Evolutionary conservation across 2,329 filamentous ascomycete species (phyloP).

Genomic region (Ascochyta clinopodiicola): DNA sequence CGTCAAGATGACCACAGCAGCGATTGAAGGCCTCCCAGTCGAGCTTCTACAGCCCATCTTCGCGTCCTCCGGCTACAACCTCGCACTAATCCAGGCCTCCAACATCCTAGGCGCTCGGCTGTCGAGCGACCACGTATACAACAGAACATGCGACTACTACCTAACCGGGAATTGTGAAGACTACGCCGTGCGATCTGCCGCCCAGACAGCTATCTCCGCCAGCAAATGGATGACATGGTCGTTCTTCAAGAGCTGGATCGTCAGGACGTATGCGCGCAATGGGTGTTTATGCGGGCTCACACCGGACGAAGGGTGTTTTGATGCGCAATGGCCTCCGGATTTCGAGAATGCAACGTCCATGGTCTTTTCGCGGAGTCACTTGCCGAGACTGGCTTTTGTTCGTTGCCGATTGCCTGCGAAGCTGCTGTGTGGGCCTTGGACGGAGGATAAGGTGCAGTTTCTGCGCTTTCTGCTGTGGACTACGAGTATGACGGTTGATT

Average conservation of each 20-base stretch:
- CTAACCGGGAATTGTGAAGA: conserved; percentile 21
- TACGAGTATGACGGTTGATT: conserved; percentile 42
- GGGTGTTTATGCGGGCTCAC: conserved; percentile 40
- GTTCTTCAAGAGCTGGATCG: conserved; percentile 35
- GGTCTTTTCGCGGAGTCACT: conserved; percentile 38
- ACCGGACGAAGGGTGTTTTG: conserved; percentile 32
- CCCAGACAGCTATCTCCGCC: conserved; percentile 38
- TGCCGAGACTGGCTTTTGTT: conserved; percentile 34
- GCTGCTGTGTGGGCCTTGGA: conserved; percentile 38
- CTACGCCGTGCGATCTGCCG: conserved; percentile 20
- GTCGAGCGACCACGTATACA: conserved; percentile 34
- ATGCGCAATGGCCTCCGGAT: conserved; percentile 39
- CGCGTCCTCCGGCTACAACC: conserved; percentile 52
- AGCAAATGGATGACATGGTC: conserved; percentile 45
- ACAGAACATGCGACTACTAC: conserved; percentile 32
- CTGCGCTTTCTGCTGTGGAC: conserved; percentile 41
- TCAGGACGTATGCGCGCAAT: conserved; percentile 23
- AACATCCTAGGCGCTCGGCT: conserved; percentile 46
- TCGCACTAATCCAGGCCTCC: conserved; percentile 51
- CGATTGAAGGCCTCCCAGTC: conserved; percentile 55
- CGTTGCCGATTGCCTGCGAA: conserved; percentile 41
- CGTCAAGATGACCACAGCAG: conserved; percentile 22
- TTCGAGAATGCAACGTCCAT: conserved; percentile 39
- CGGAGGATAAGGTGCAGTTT: conserved; percentile 36
- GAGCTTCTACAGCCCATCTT: conserved; percentile 63